Evolutionary conservation across 306 rosid genomes (phyloP).

Genomic region (Medicago lupulina): DNA sequence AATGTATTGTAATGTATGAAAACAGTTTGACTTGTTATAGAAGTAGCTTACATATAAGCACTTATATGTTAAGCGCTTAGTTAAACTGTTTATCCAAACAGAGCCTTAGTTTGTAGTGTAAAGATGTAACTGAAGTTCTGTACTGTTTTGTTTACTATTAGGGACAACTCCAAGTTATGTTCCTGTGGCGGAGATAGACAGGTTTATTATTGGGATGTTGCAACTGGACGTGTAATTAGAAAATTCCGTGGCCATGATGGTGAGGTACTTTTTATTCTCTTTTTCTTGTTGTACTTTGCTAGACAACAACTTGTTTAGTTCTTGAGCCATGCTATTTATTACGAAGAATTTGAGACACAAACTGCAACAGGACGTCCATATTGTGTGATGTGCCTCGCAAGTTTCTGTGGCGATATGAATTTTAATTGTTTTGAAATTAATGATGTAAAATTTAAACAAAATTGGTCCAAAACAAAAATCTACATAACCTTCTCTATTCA

Average conservation of each 20-base stretch:
- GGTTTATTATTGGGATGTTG: constrained; percentile 88
- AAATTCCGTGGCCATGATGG: constrained; percentile 93
- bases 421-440: too few species aligned
- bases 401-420: too few species aligned
- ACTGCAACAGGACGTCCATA: too few species aligned
- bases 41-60: too few species aligned
- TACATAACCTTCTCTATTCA: too few species aligned
- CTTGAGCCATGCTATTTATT: too few species aligned
- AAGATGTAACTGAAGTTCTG: constrained; percentile 5
- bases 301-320: neutral
- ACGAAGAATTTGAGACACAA: too few species aligned
- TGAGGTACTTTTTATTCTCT: constrained; percentile 51
- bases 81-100: neutral
- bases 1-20: neutral
- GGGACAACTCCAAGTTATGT: constrained; percentile 86
- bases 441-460: too few species aligned
- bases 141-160: constrained; percentile 22
- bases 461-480: too few species aligned
- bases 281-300: neutral
- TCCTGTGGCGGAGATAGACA: constrained; percentile 94
- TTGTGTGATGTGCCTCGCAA: too few species aligned
- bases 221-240: constrained; percentile 80
- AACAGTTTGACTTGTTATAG: neutral
- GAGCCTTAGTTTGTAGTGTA: neutral
- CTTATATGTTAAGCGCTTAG: neutral